These are phyloP conservation scores for Lepidium aucheri DNA, from an alignment of 345 rosid species.

Conservation along the genomic window DNA sequence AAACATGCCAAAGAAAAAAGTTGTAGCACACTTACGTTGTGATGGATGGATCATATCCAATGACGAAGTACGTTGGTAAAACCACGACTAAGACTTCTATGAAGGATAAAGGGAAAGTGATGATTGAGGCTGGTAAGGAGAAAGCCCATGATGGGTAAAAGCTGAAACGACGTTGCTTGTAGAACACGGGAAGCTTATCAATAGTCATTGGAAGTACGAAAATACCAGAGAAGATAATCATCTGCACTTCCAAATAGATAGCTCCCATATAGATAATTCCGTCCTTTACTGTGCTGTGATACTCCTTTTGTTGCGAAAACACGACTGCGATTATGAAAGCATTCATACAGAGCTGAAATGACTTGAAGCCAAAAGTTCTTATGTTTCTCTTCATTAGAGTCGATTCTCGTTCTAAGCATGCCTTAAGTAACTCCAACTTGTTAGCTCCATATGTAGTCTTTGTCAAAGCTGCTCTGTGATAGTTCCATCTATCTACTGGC, in stretches of 20 bases:
- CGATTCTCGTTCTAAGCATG: slow-evolving; percentile 43
- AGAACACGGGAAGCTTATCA: slow-evolving; percentile 68
- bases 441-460: slow-evolving; percentile 39
- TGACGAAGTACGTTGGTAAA: slow-evolving; percentile 37
- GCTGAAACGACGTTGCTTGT: slow-evolving; percentile 54
- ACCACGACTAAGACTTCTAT: slow-evolving; percentile 52
- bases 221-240: slow-evolving; percentile 45
- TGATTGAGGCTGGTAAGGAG: slow-evolving; percentile 47
- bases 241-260: slow-evolving; percentile 38
- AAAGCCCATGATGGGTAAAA: slow-evolving; percentile 70
- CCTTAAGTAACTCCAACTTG: slow-evolving; percentile 45
- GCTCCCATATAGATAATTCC: slow-evolving; percentile 47
- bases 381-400: slow-evolving; percentile 62
- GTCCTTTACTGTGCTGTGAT: slow-evolving; percentile 17
- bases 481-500: slow-evolving; percentile 43
- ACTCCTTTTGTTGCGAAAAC: slow-evolving; percentile 11
- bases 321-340: background rate
- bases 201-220: slow-evolving; percentile 60
- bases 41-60: slow-evolving; percentile 47
- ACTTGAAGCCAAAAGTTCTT: slow-evolving; percentile 43
- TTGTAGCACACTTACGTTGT: slow-evolving; percentile 28
- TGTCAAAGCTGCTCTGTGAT: slow-evolving; percentile 55
- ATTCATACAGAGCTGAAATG: slow-evolving; percentile 23
- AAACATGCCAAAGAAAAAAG: background rate
- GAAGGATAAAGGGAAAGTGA: slow-evolving; percentile 45